Conservation (phyloP, 495 filamentous ascomycete species). For the Amphirosellinia nigrospora region DNA sequence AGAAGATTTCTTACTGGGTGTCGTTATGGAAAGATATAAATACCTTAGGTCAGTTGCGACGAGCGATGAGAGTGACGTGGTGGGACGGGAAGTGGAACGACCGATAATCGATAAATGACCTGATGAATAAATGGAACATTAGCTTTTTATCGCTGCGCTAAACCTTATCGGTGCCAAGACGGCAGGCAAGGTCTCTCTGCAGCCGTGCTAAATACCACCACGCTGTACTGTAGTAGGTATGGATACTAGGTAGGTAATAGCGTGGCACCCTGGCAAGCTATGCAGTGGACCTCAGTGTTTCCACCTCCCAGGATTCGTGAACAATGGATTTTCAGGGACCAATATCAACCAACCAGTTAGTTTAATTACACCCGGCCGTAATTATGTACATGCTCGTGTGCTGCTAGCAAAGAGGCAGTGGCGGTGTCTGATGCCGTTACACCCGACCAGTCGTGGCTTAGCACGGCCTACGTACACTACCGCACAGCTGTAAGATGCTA, state of each 20-base stretch:
- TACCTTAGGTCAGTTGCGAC: background rate
- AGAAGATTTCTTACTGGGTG: background rate
- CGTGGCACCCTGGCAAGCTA: constrained; percentile 1
- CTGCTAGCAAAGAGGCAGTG: background rate
- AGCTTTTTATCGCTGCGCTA: constrained; percentile 2
- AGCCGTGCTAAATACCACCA: background rate
- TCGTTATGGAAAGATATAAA: background rate
- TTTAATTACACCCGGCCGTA: background rate
- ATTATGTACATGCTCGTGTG: background rate
- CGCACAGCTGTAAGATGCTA: background rate
- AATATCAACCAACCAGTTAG: background rate
- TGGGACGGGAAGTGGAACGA: constrained; percentile 22
- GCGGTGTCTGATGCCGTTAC: constrained; percentile 28
- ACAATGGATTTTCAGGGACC: constrained; percentile 16
- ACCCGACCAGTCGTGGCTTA: constrained; percentile 32
- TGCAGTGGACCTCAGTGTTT: constrained; percentile 17
- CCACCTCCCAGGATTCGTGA: constrained; percentile 6
- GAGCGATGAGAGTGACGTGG: constrained; percentile 19
- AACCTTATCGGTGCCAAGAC: constrained; percentile 19
- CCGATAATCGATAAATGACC: constrained; percentile 22
- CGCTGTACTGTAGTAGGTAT: background rate
- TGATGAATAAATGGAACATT: background rate
- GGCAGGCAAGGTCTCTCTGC: background rate
- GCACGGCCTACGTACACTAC: constrained; percentile 17
- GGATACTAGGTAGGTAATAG: background rate